These are phyloP conservation scores for Coelastrella sp. DNA, from an alignment of 139 green algal genomes.

Conservation along the genomic window DNA sequence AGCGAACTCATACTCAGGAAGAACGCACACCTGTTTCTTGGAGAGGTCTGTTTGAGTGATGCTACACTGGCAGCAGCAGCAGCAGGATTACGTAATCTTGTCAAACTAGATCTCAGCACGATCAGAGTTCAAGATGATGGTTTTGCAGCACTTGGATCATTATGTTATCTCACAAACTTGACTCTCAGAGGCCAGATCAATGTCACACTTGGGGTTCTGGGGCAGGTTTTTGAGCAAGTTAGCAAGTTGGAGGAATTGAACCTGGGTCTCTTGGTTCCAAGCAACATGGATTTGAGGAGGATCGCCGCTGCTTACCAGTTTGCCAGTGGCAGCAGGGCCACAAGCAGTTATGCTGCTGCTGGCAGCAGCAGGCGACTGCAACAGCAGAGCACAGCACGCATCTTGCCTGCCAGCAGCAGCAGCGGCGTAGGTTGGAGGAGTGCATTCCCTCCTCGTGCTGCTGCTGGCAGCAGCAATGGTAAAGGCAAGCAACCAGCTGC, in stretches of 20 bases:
- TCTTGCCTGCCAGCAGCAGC: background rate
- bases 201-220: slow-evolving; percentile 12
- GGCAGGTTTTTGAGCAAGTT: background rate
- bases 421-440: background rate
- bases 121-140: slow-evolving; percentile 35
- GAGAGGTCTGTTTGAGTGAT: slow-evolving; percentile 27
- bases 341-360: background rate
- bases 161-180: slow-evolving; percentile 1
- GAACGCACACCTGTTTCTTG: slow-evolving; percentile 34
- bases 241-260: slow-evolving; percentile 12
- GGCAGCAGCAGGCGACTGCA: background rate
- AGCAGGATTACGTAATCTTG: slow-evolving; percentile 20
- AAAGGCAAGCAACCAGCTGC: background rate
- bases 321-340: background rate
- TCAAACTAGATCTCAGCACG: slow-evolving; percentile 12
- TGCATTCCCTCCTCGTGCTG: background rate
- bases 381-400: background rate
- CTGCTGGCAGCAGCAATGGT: background rate
- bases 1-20: slow-evolving; percentile 26
- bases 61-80: slow-evolving; percentile 38
- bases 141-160: background rate
- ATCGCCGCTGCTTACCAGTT: slow-evolving; percentile 35
- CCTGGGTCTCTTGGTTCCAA: slow-evolving; percentile 4
- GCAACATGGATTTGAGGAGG: slow-evolving; percentile 29
- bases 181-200: slow-evolving; percentile 12